Percentiles rank a stretch among this genome's conserved stretches.
Conservation (phyloP, 768 basidiomycete genomes). For the Tulasnella sp. region DNA sequence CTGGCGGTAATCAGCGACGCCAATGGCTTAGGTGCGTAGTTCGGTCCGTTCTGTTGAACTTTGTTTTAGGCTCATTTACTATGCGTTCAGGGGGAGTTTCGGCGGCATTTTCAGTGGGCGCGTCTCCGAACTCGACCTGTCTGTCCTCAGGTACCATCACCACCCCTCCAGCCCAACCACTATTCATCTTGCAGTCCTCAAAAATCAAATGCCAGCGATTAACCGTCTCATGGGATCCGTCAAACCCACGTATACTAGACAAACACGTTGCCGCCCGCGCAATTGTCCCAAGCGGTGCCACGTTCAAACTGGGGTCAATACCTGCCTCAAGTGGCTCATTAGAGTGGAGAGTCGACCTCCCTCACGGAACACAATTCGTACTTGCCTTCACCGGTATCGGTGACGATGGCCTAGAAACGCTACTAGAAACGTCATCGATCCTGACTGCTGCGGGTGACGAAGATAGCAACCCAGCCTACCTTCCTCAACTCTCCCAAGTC, state of each 20-base stretch:
- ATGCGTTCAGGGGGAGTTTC: neutral
- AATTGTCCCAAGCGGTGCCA: neutral
- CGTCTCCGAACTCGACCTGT: neutral
- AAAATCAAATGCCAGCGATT: neutral
- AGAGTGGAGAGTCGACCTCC: neutral
- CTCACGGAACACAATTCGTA: neutral
- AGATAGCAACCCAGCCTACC: neutral
- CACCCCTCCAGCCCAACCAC: neutral
- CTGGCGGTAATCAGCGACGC: neutral
- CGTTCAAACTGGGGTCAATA: neutral
- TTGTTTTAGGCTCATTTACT: neutral
- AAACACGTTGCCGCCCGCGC: neutral
- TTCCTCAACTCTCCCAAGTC: neutral
- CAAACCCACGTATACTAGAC: neutral
- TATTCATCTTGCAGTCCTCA: neutral
- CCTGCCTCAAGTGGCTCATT: neutral
- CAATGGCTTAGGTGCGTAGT: constrained; percentile 1
- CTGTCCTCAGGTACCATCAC: neutral
- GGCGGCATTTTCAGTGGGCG: neutral
- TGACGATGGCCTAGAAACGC: neutral
- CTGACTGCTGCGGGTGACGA: neutral
- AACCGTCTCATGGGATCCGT: constrained; percentile 2
- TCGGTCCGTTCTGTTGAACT: neutral
- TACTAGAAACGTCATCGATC: neutral
- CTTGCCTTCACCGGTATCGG: neutral